Evolutionary conservation across 805 yeast genomes (phyloP).

Genomic region (Metschnikowia drakensbergensis): DNA sequence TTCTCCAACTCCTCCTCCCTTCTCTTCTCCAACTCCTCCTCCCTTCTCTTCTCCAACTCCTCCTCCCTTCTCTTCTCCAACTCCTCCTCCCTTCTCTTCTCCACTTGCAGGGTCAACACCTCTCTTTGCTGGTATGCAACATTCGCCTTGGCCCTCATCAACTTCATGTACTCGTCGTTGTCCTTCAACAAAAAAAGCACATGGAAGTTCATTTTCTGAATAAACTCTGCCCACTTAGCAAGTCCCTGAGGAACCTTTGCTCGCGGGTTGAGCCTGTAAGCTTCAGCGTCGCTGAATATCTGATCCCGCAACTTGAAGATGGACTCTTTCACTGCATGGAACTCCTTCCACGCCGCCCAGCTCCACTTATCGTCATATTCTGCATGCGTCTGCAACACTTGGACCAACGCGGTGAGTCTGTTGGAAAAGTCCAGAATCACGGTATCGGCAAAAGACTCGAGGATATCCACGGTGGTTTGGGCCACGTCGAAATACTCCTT

Average conservation of each 20-base stretch:
- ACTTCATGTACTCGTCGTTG: conserved; percentile 43
- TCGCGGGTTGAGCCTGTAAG: conserved; percentile 18
- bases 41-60: not conserved
- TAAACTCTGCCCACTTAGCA: conserved; percentile 29
- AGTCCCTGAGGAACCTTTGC: conserved; percentile 35
- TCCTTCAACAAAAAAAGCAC: conserved; percentile 52
- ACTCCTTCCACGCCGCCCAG: conserved; percentile 46
- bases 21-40: not conserved
- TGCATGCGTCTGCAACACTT: conserved; percentile 16
- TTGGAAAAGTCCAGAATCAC: conserved; percentile 62
- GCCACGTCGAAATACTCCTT: conserved; percentile 27
- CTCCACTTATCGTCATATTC: conserved; percentile 19
- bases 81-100: not conserved
- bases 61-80: conserved; percentile 4
- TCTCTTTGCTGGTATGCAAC: conserved; percentile 42
- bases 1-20: not conserved
- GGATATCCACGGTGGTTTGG: conserved; percentile 54
- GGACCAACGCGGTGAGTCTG: conserved; percentile 49
- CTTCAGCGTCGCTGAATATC: conserved; percentile 33
- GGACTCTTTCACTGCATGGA: conserved; percentile 51
- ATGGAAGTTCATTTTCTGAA: conserved; percentile 41
- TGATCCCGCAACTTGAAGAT: conserved; percentile 54
- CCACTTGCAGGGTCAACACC: conserved; percentile 11
- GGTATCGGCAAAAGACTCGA: conserved; percentile 71
- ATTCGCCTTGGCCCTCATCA: conserved; percentile 42